Percentiles rank a stretch among this genome's conserved stretches.
phyloP scores from a whole-genome alignment of 2,329 filamentous ascomycete species.

The Xylariaceae sp. region DNA sequence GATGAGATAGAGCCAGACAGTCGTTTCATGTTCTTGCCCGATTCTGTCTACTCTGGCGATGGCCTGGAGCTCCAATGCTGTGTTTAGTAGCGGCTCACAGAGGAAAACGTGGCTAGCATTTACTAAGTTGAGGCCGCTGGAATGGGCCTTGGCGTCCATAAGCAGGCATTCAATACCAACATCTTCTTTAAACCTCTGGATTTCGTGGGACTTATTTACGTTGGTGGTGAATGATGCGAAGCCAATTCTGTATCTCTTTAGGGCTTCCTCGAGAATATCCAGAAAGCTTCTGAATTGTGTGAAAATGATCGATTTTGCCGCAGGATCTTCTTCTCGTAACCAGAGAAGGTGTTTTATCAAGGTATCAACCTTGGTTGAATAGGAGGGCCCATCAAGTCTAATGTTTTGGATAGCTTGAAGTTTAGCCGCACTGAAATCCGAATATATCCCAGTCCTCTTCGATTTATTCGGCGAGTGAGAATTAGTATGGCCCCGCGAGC shows the following conservation, averaged over 20 bases:
- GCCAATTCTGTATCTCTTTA: conserved; percentile 74
- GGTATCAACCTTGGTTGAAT: conserved; percentile 89
- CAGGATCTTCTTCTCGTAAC: conserved; percentile 82
- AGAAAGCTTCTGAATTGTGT: conserved; percentile 76
- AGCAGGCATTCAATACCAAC: conserved; percentile 80
- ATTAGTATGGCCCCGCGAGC: conserved; percentile 14
- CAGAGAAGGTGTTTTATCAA: conserved; percentile 81
- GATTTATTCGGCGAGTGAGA: conserved; percentile 17
- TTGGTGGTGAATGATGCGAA: conserved; percentile 73
- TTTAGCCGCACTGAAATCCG: conserved; percentile 72
- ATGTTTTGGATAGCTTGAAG: conserved; percentile 83
- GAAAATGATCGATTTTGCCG: conserved; percentile 92
- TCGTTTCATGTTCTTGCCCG: conserved; percentile 85
- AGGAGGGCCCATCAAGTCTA: conserved; percentile 74
- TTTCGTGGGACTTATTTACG: conserved; percentile 52
- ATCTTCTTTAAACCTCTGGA: conserved; percentile 78
- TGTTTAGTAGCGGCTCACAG: conserved; percentile 92
- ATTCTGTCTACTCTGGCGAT: conserved; percentile 96
- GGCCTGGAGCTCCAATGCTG: conserved; percentile 90
- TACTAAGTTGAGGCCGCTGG: conserved; percentile 87
- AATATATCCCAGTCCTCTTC: conserved; percentile 69
- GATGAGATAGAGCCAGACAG: conserved; percentile 95
- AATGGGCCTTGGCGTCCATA: conserved; percentile 86
- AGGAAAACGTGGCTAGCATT: conserved; percentile 94
- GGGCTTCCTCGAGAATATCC: conserved; percentile 71